Base-by-base conservation (phyloP, 306 rosid genomes). In the Gynostemma pentaphyllum region DNA sequence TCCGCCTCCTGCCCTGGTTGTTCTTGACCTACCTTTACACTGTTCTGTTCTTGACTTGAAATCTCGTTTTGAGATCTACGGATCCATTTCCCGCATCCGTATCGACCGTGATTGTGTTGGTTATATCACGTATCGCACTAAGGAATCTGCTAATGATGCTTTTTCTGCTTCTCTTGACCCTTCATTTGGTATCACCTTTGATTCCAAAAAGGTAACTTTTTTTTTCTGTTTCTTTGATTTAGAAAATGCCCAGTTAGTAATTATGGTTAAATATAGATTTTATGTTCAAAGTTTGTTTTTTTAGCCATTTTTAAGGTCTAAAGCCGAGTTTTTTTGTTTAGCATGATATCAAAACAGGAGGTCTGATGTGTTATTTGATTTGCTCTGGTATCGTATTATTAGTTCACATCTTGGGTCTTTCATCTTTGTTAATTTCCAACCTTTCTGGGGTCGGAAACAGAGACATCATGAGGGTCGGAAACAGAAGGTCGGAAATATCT, bases 1-100 rank as follows among this genome's bases (percentile, higher is more conserved):
- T 16, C 95, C 91, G 2, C 96, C 96, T 2, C 87, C 85, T 12
- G 97, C 87, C 5, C 72, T 91, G 29, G 78, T 91, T 32, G 70
- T 82, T 9, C 78, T 79, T 75, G 86, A 85, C n/a, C 97, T 91
- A 14, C 87, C 89, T 1, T 24, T 60, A 0, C 83, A 83, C 73
- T 87, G 91, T 80, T 91, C 97, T 4, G 96, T 91, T 24, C 89
- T 91, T 32, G 91, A 91, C 68, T 87, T 91, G 67, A 91, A 91
- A 70, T 83, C 95, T 51, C 91, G 97, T 28, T 91, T 91, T 71
- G 96, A 87, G 80, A 91, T 91, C 82, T 91, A 91, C 72, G 96
- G 97, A 37, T 36, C 87, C 46, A 87, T 87, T 64, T 80, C 89
- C 39, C 92, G 96, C 80, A 91, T 87, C 77, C 97, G 96, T 62